Evolutionary conservation across 352 stramenopile genomes (phyloP), one percentile per base, ranked within the genome.

Genomic region (Phytophthora capsici): DNA sequence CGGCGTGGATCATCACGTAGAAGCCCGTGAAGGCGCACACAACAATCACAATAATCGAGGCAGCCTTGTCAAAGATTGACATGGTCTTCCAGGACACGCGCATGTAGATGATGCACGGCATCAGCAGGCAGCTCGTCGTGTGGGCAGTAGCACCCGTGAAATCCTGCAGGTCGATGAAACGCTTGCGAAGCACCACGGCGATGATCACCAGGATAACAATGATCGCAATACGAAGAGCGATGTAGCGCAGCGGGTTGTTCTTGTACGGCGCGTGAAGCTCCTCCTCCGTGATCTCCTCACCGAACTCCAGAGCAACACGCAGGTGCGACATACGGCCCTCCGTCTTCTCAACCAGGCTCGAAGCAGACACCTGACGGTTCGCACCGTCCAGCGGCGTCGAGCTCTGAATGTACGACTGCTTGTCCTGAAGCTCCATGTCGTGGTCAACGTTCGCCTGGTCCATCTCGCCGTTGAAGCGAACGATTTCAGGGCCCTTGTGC

Each of bases 21-120:
- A 66, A 69, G 10, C 78, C 81, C 38, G 82, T 73, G 46, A 76
- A 45, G 23, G 67, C 64, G 50, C 78, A 88, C 41, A 88, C 61
- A 4, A 81, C 40, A 25, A 88, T 59, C 38, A 84, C 62, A 25
- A 80, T 4, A 23, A 75, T 71, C 13, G 67, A 68, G 3, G 63
- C 50, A 43, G 71, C 66, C 64, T 87, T 84, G 60, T 89, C 78
- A 13, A 71, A 44, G 9, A 82, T 52, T 20, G 82, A 72, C 32
- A 80, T 63, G 58, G 45, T 79, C 47, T 55, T 72, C 73, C 67
- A 79, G 30, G 65, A 78, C 12, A 70, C 69, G 57, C 75, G 80
- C 52, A 87, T 56, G 50, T 89, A 80, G 26, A 89, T 76, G 17
- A 82, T 65, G 36, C 84, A 63, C 8, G 78, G 78, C 50, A 89